These are phyloP conservation scores for Pugionium dolabratum DNA, from an alignment of 345 rosid species.

Conservation along the genomic window DNA sequence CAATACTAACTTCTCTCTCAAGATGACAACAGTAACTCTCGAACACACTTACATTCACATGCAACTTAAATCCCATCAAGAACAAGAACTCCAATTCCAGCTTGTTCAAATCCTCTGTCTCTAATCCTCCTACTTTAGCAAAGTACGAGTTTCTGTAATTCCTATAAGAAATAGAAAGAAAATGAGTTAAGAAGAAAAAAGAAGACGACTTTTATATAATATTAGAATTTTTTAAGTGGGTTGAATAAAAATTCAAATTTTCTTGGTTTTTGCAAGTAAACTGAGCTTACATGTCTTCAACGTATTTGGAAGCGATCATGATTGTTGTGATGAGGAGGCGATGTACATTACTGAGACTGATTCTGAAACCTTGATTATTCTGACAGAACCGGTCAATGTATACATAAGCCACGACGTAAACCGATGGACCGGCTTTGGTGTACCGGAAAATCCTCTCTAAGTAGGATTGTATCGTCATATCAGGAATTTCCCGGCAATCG, in stretches of 20 bases:
- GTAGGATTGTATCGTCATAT: constrained; percentile 76
- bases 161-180: constrained; percentile 43
- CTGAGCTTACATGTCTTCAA: constrained; percentile 77
- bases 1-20: constrained; percentile 84
- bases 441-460: constrained; percentile 85
- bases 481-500: constrained; percentile 74
- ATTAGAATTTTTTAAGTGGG: neutral
- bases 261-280: neutral
- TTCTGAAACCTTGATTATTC: constrained; percentile 64
- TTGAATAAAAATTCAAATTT: neutral
- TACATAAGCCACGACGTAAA: constrained; percentile 82
- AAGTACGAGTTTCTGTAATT: constrained; percentile 78
- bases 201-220: too few relatives aligned
- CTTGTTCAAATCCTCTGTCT: constrained; percentile 63
- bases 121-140: constrained; percentile 82
- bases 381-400: constrained; percentile 89
- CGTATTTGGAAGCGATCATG: constrained; percentile 92
- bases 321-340: constrained; percentile 78
- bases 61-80: constrained; percentile 85
- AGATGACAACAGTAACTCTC: constrained; percentile 89
- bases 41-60: constrained; percentile 85
- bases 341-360: constrained; percentile 69
- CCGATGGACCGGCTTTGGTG: constrained; percentile 80
- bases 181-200: neutral
- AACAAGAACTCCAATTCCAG: constrained; percentile 81